A percentile compares a stretch with the other conserved stretches of the same genome.
These are phyloP conservation scores for Nannochloropsis salina DNA, from an alignment of 108 stramenopile genomes.

Conservation along the genomic window DNA sequence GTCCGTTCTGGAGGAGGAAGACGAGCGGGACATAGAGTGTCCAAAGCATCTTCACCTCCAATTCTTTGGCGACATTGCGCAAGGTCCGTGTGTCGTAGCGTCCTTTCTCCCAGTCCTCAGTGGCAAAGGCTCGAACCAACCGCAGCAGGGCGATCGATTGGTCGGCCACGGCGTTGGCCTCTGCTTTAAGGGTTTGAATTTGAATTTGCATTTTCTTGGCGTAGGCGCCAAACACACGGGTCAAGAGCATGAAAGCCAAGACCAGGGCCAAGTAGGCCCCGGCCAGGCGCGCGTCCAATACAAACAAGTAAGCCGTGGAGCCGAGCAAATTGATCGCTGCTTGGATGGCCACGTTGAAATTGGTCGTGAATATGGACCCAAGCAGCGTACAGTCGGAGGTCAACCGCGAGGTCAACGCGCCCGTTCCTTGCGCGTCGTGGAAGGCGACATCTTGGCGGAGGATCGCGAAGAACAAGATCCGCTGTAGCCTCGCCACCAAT, in stretches of 20 bases:
- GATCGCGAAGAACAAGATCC: slow-evolving; percentile 21
- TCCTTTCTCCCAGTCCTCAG: slow-evolving; percentile 23
- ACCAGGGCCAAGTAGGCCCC: slow-evolving; percentile 20
- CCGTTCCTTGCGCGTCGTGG: slow-evolving; percentile 23
- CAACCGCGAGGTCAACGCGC: slow-evolving; percentile 19
- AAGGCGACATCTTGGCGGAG: slow-evolving; percentile 23
- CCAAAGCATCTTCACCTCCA: slow-evolving; percentile 19
- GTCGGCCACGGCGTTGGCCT: slow-evolving; percentile 23
- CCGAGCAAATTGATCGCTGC: slow-evolving; percentile 21
- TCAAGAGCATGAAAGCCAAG: background rate
- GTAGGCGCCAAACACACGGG: slow-evolving; percentile 8
- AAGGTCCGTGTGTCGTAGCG: slow-evolving; percentile 24
- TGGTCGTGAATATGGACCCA: slow-evolving; percentile 23
- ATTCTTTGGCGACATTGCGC: background rate
- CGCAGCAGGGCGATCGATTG: slow-evolving; percentile 9
- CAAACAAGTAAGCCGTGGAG: slow-evolving; percentile 6
- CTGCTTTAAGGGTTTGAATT: slow-evolving; percentile 18
- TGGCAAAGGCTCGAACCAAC: slow-evolving; percentile 23
- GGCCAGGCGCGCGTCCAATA: slow-evolving; percentile 15
- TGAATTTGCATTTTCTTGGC: background rate
- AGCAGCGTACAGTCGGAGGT: slow-evolving; percentile 25
- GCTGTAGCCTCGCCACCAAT: slow-evolving; percentile 18
- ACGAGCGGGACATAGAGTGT: slow-evolving; percentile 21
- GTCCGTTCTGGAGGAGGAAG: background rate
- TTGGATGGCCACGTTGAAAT: slow-evolving; percentile 25